Conservation (phyloP, 106 monocot species). For the Vanilla planifolia region DNA sequence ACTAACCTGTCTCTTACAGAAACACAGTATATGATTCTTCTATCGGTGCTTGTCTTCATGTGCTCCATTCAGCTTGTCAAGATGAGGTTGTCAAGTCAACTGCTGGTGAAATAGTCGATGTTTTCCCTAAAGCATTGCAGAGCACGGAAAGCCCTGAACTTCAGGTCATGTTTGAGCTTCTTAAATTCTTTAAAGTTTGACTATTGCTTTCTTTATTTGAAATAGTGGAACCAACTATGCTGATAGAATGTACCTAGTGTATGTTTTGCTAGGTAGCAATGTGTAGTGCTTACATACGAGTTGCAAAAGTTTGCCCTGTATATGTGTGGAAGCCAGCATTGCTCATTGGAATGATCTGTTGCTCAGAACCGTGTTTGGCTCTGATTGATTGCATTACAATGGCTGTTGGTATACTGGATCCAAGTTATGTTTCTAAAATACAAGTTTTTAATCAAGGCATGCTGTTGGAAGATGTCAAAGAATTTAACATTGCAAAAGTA, state of each 20-base stretch:
- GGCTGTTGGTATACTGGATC: slow-evolving; percentile 40
- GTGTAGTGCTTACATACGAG: slow-evolving; percentile 72
- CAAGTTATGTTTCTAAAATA: slow-evolving; percentile 19
- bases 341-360: slow-evolving; percentile 47
- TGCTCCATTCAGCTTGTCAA: slow-evolving; percentile 58
- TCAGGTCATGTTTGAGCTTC: slow-evolving; percentile 42
- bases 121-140: slow-evolving; percentile 48
- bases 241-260: slow-evolving; percentile 11
- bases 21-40: slow-evolving; percentile 68
- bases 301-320: slow-evolving; percentile 61
- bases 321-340: slow-evolving; percentile 72
- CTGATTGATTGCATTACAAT: slow-evolving; percentile 68
- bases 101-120: slow-evolving; percentile 56
- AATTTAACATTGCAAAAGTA: slow-evolving; percentile 20
- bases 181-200: neutral
- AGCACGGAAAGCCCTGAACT: slow-evolving; percentile 72
- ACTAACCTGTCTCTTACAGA: slow-evolving; percentile 38
- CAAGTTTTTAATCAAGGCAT: slow-evolving; percentile 13
- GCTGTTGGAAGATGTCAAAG: slow-evolving; percentile 13
- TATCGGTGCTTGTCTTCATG: slow-evolving; percentile 77
- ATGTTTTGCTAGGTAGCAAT: slow-evolving; percentile 55
- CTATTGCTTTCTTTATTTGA: neutral
- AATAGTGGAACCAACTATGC: neutral
- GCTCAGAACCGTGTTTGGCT: slow-evolving; percentile 48
- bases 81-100: slow-evolving; percentile 69